These are phyloP conservation scores for Mycena latifolia DNA, from an alignment of 768 basidiomycete genomes.

Conservation along the genomic window DNA sequence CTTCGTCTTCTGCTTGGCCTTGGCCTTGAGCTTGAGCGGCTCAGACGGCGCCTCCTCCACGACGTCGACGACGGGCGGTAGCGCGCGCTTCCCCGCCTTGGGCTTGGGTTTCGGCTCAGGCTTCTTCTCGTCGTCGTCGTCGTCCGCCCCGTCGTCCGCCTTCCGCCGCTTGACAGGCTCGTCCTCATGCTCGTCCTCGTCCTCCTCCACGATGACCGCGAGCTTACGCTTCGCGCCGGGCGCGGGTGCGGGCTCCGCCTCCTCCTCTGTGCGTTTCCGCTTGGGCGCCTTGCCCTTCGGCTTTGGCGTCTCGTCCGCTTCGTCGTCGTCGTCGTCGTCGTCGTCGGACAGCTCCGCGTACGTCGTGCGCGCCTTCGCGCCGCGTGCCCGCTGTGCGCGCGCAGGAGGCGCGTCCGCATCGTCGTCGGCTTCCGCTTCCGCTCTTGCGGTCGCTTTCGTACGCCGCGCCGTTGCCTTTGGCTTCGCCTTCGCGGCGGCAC, in stretches of 20 bases:
- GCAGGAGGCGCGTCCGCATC: conserved; percentile 5
- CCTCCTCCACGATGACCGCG: too few relatives aligned
- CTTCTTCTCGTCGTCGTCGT: too few relatives aligned
- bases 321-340: conserved; percentile 12
- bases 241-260: neutral
- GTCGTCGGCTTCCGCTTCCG: neutral
- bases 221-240: too few relatives aligned
- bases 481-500: too few relatives aligned
- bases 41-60: too few relatives aligned
- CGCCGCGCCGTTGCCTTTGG: too few relatives aligned
- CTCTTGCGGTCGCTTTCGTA: too few relatives aligned
- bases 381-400: conserved; percentile 18
- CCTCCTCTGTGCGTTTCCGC: neutral
- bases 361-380: conserved; percentile 17
- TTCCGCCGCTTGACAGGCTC: neutral
- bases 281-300: neutral
- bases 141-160: neutral
- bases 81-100: neutral
- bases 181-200: too few relatives aligned
- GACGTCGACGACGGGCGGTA: too few relatives aligned
- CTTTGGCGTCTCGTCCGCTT: neutral
- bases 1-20: too few relatives aligned
- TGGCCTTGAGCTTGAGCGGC: too few relatives aligned
- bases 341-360: conserved; percentile 33
- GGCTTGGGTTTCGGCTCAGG: neutral